Evolutionary conservation across 345 rosid genomes (phyloP), one percentile per base, ranked within the genome.

Genomic region (Psidium guajava): DNA sequence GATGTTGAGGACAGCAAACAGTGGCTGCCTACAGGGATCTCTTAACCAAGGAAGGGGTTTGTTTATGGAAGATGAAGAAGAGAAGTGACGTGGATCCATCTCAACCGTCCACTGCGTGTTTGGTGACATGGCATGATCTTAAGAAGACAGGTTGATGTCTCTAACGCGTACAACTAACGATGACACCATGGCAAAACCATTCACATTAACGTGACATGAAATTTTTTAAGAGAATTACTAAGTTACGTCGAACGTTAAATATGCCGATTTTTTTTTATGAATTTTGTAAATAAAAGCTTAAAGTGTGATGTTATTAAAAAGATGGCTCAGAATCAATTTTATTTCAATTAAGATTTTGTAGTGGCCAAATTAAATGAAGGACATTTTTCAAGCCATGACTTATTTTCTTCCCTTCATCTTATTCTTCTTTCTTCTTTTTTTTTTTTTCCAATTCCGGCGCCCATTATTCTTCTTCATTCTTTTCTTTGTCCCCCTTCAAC

Each of bases 281-380:
- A 57, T 24, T 0, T 57, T 25, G 40, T 0, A 57, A 25, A 11
- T 11, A 5, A 5, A 25, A 11, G 8, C 10, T 57, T 57, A 27
- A 25, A 57, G n/a, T 27, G 11, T 24, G 4, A 24, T 10, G 1
- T 57, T 24, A 22, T 57, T 57, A 1, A 24, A 57, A 24, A 56
- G 14, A 57, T 57, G 27, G 25, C 28, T 24, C 14, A 10, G n/a
- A n/a, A n/a, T n/a, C n/a, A n/a, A n/a, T n/a, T n/a, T n/a, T n/a
- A n/a, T n/a, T n/a, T n/a, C n/a, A n/a, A n/a, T n/a, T n/a, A n/a
- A n/a, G n/a, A 44, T 5, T 44, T 44, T 44, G 47, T 6, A 44
- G 8, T 44, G 8, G 8, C 6, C 47, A 44, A 44, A 44, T 44
- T 44, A 44, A 0, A 44, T 1, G 8, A 8, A 44, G 47, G 53